A percentile compares a stretch with the other conserved stretches of the same genome.
Conservation (phyloP, 805 yeast species). For the Saturnispora silvae region DNA sequence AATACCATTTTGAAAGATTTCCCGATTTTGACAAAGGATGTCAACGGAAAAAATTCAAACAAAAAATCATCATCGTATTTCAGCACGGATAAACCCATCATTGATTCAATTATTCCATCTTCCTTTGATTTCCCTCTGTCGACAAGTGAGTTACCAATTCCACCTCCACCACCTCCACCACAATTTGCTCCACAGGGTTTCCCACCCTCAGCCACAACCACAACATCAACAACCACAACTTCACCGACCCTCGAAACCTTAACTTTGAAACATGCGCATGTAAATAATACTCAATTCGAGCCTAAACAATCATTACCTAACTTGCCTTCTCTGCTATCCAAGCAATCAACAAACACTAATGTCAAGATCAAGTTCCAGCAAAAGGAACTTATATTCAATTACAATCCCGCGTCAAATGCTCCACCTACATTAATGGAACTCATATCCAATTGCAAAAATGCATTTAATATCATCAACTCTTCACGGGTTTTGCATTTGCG, state of each 20-base stretch:
- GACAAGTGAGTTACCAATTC: constrained; percentile 12
- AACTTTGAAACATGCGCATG: too few relatives aligned
- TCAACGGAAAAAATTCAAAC: constrained; percentile 8
- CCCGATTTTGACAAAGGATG: constrained; percentile 44
- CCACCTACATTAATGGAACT: constrained; percentile 75
- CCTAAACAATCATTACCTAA: neutral
- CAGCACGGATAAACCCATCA: constrained; percentile 1
- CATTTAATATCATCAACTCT: constrained; percentile 46
- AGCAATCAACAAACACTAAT: constrained; percentile 17
- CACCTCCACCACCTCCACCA: constrained; percentile 7
- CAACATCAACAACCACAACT: too few relatives aligned
- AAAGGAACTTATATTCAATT: constrained; percentile 52
- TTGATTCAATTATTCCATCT: constrained; percentile 1
- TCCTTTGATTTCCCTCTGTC: constrained; percentile 12
- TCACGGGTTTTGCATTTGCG: constrained; percentile 27
- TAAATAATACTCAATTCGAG: neutral
- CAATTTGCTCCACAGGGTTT: too few relatives aligned
- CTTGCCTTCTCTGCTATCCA: constrained; percentile 15
- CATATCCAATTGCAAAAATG: constrained; percentile 63
- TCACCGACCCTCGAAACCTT: too few relatives aligned
- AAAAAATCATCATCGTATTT: constrained; percentile 5
- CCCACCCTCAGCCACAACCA: too few relatives aligned
- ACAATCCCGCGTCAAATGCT: constrained; percentile 52
- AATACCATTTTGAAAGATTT: constrained; percentile 50
- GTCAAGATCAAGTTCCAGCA: constrained; percentile 42